Conservation (phyloP, 2,329 filamentous ascomycete species). For the Cadophora sp. region DNA sequence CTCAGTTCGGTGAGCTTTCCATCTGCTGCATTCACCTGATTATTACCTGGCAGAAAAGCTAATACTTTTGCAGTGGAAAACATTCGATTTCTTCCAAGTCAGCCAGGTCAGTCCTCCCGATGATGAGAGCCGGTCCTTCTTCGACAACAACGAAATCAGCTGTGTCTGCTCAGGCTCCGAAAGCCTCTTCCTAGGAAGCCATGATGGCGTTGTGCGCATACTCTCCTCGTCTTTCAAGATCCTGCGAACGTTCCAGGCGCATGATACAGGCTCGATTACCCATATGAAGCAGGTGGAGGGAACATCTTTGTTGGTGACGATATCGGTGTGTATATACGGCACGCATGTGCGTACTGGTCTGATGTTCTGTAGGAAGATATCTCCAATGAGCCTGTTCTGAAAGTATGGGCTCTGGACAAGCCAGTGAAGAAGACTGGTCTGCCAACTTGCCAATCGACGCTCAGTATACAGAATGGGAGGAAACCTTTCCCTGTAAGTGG, state of each 20-base stretch:
- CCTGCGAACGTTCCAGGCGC: slow-evolving; percentile 83
- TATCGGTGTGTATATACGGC: slow-evolving; percentile 58
- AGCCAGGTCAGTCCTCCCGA: slow-evolving; percentile 79
- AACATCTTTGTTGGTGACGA: slow-evolving; percentile 84
- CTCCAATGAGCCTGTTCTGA: slow-evolving; percentile 84
- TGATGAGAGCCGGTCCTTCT: slow-evolving; percentile 77
- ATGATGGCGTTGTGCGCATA: slow-evolving; percentile 86
- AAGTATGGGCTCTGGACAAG: slow-evolving; percentile 98
- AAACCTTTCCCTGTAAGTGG: slow-evolving; percentile 84
- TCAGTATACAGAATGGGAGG: slow-evolving; percentile 86
- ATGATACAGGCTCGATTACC: slow-evolving; percentile 80
- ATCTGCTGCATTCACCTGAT: neutral
- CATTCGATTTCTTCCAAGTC: slow-evolving; percentile 99
- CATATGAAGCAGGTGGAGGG: slow-evolving; percentile 93
- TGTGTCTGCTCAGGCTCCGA: slow-evolving; percentile 87
- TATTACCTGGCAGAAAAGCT: neutral
- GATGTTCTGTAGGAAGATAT: slow-evolving; percentile 73
- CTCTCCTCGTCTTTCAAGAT: slow-evolving; percentile 88
- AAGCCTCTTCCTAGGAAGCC: slow-evolving; percentile 86
- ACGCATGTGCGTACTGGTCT: slow-evolving; percentile 30
- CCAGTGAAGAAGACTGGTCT: slow-evolving; percentile 91
- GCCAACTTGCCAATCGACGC: slow-evolving; percentile 85
- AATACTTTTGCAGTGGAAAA: slow-evolving; percentile 76
- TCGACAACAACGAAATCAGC: slow-evolving; percentile 83
- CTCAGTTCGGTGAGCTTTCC: slow-evolving; percentile 36